Percentiles rank a stretch among this genome's conserved stretches.
These are phyloP conservation scores for Cordyceps javanica DNA, from an alignment of 2,329 filamentous ascomycete species.

Conservation along the genomic window DNA sequence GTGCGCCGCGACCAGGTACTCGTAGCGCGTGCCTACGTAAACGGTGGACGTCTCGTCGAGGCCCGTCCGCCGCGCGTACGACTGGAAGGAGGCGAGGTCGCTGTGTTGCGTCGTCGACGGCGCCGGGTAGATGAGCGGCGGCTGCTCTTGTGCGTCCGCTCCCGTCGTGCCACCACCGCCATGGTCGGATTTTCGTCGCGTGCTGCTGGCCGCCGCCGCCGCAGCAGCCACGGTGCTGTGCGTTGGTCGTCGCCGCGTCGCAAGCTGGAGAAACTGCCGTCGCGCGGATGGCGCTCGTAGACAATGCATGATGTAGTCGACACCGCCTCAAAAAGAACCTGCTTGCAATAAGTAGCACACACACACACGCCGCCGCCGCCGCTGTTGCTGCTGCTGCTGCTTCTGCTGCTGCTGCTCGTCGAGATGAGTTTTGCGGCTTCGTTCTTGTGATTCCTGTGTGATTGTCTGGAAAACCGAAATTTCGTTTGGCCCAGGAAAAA, in stretches of 20 bases:
- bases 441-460: too few species aligned
- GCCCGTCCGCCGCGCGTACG: slow-evolving; percentile 51
- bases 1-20: slow-evolving; percentile 58
- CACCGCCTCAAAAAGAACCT: too few species aligned
- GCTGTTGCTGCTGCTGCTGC: too few species aligned
- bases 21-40: slow-evolving; percentile 70
- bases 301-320: not conserved
- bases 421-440: not conserved
- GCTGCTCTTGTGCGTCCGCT: not conserved
- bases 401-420: too few species aligned
- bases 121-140: slow-evolving; percentile 38
- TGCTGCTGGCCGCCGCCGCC: not conserved
- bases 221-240: not conserved
- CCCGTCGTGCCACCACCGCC: not conserved
- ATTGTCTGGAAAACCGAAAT: too few species aligned
- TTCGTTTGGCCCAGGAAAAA: not conserved
- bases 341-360: too few species aligned
- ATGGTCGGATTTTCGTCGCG: not conserved
- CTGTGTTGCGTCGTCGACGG: slow-evolving; percentile 48
- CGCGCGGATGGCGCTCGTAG: not conserved
- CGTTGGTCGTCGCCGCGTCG: not conserved
- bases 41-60: slow-evolving; percentile 52
- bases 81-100: slow-evolving; percentile 58
- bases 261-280: not conserved
- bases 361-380: too few species aligned